Evolutionary conservation across 768 basidiomycete genomes (phyloP).

Genomic region (Tephrocybe rancida): DNA sequence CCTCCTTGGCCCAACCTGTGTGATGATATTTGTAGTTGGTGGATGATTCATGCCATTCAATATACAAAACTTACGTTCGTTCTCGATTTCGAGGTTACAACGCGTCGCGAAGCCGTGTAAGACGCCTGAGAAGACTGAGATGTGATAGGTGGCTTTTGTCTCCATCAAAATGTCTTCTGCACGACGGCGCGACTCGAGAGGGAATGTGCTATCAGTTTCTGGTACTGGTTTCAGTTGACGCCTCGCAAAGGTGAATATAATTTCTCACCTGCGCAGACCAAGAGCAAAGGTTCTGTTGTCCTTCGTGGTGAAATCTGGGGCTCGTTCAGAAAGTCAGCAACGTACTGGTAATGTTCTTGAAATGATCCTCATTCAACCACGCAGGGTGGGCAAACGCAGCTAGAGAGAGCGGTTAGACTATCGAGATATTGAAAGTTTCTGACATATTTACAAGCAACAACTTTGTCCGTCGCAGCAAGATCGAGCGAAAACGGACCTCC

Average conservation of each 20-base stretch:
- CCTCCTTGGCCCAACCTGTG: conserved; percentile 63
- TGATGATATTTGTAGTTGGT: not conserved
- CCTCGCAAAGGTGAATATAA: not conserved
- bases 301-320: not conserved
- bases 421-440: not conserved
- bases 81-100: conserved; percentile 43
- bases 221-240: not conserved
- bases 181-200: conserved; percentile 49
- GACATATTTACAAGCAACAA: conserved; percentile 54
- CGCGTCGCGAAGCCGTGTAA: conserved; percentile 52
- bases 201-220: conserved; percentile 62
- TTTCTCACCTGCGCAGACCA: conserved; percentile 61
- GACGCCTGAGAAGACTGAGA: conserved; percentile 58
- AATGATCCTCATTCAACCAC: conserved; percentile 46
- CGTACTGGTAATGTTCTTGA: conserved; percentile 50
- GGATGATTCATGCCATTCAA: not conserved
- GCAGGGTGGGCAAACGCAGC: conserved; percentile 63
- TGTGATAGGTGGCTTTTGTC: conserved; percentile 52
- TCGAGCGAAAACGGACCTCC: conserved; percentile 55
- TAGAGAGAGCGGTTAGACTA: conserved; percentile 25
- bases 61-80: conserved; percentile 31
- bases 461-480: conserved; percentile 43
- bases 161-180: conserved; percentile 59
- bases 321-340: not conserved
- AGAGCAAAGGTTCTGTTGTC: conserved; percentile 48